Percentiles rank a stretch among this genome's conserved stretches.
phyloP scores from a whole-genome alignment of 2,329 filamentous ascomycete genomes.

The Ascochyta lentis region DNA sequence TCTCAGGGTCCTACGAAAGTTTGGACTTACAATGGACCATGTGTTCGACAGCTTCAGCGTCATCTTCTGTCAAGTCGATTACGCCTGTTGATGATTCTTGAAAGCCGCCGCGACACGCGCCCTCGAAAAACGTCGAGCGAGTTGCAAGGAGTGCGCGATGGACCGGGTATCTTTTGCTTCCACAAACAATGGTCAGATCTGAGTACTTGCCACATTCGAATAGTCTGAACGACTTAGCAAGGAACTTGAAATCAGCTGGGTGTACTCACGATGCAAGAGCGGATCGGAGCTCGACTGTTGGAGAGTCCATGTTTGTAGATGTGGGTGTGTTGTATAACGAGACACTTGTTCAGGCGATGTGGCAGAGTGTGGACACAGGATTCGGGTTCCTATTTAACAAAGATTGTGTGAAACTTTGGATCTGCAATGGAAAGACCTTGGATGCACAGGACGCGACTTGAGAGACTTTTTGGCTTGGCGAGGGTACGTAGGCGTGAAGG shows the following conservation, averaged over 20 bases:
- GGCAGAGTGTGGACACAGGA: background rate
- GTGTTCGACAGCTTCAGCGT: slow-evolving; percentile 50
- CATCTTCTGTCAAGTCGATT: slow-evolving; percentile 51
- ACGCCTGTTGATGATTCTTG: slow-evolving; percentile 46
- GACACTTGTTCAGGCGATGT: background rate
- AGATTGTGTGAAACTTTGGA: slow-evolving; percentile 15
- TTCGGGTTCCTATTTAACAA: slow-evolving; percentile 18
- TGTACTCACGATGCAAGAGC: slow-evolving; percentile 56
- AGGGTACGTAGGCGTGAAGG: slow-evolving; percentile 26
- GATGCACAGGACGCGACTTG: slow-evolving; percentile 15
- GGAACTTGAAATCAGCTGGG: background rate
- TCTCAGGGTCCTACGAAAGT: slow-evolving; percentile 1
- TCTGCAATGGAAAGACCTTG: slow-evolving; percentile 18
- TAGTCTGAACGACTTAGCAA: slow-evolving; percentile 46
- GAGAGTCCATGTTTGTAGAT: slow-evolving; percentile 45
- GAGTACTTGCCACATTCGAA: slow-evolving; percentile 53
- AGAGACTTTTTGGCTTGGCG: slow-evolving; percentile 18
- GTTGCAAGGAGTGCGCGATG: slow-evolving; percentile 58
- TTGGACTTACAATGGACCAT: slow-evolving; percentile 50
- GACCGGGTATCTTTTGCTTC: slow-evolving; percentile 54
- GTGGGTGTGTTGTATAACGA: background rate
- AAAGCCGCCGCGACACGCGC: slow-evolving; percentile 49
- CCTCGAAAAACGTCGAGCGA: slow-evolving; percentile 56
- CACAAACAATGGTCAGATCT: slow-evolving; percentile 57
- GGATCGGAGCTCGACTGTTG: slow-evolving; percentile 54